Evolutionary conservation across 306 rosid genomes (phyloP), one percentile per base, ranked within the genome.

Genomic region (Aeschynomene evenia): DNA sequence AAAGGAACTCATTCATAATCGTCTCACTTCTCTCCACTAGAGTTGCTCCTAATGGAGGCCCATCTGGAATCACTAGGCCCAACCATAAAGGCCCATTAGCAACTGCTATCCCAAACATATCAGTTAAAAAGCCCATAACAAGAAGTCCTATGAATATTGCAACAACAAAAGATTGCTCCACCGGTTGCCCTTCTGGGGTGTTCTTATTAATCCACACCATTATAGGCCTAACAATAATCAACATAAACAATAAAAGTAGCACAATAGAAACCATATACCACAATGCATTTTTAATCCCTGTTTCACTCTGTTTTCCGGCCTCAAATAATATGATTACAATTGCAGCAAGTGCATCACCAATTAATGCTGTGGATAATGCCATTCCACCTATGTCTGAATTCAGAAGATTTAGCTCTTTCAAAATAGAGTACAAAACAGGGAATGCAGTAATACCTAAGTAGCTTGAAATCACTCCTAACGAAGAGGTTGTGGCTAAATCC

Each of bases 361-460:
- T 66, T 0, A 93, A 26, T 0, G 92, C 66, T 0, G 34, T 62
- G 4, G 97, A 71, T 34, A 86, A 51, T 0, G 97, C 71, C 48
- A 83, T 16, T 20, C 83, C 46, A 0, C 97, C 98, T 0, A 88
- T 56, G 24, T 93, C 96, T 0, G 98, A 90, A 68, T 87, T 90
- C 2, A 93, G 26, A 14, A 90, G 97, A 51, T 93, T 90, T 23
- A 86, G 81, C 73, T 93, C 97, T 64, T 74, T 64, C 0, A 93
- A 85, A 6, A 84, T 15, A 16, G 61, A 60, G 72, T 73, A 77
- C 5, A 93, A 28, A 1, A 74, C 78, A 0, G 85, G 91, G 68
- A 89, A 90, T 9, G 86, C 40, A 0, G 90, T 80, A 52, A 79
- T 76, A n/a, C 85, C 86, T 2, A 90, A 2, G 50, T 76, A 65